These are phyloP conservation scores for Reticulascus tulasneorum DNA, from an alignment of 2,329 filamentous ascomycete genomes.

Conservation along the genomic window DNA sequence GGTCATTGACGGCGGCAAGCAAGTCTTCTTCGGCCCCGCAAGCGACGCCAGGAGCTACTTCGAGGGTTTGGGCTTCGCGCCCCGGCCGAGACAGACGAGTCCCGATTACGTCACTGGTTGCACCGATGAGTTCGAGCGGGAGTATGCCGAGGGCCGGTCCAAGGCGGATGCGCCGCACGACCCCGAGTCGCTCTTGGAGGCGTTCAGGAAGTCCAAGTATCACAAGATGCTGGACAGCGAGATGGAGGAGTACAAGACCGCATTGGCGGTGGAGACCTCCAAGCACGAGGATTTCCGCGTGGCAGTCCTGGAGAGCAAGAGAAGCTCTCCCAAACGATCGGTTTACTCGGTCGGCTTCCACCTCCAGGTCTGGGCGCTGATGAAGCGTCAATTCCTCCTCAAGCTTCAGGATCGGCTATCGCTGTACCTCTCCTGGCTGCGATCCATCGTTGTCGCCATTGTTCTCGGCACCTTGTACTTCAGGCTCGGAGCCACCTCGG, in stretches of 20 bases:
- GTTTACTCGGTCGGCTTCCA: conserved; percentile 83
- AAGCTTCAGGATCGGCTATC: conserved; percentile 83
- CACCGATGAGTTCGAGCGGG: conserved; percentile 79
- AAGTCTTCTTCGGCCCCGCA: conserved; percentile 72
- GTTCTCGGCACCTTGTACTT: conserved; percentile 78
- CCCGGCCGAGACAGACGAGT: conserved; percentile 73
- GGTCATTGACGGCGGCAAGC: conserved; percentile 70
- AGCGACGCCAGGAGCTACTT: conserved; percentile 69
- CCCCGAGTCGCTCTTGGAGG: conserved; percentile 62
- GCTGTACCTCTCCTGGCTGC: conserved; percentile 67
- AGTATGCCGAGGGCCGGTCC: conserved; percentile 66
- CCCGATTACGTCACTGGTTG: conserved; percentile 80
- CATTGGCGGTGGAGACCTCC: conserved; percentile 60
- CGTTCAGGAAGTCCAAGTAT: conserved; percentile 64
- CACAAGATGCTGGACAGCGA: conserved; percentile 56
- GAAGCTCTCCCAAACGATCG: conserved; percentile 67
- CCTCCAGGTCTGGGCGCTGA: conserved; percentile 75
- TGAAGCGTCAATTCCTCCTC: conserved; percentile 79
- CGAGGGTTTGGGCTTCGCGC: conserved; percentile 69
- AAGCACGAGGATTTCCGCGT: conserved; percentile 71
- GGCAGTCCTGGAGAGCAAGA: conserved; percentile 75
- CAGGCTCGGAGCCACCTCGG: conserved; percentile 59
- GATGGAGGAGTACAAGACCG: conserved; percentile 65
- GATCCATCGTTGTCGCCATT: conserved; percentile 68
- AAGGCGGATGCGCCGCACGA: conserved; percentile 64